Base-by-base conservation (phyloP, 805 yeast genomes). In the Spathaspora hagerdaliae region DNA sequence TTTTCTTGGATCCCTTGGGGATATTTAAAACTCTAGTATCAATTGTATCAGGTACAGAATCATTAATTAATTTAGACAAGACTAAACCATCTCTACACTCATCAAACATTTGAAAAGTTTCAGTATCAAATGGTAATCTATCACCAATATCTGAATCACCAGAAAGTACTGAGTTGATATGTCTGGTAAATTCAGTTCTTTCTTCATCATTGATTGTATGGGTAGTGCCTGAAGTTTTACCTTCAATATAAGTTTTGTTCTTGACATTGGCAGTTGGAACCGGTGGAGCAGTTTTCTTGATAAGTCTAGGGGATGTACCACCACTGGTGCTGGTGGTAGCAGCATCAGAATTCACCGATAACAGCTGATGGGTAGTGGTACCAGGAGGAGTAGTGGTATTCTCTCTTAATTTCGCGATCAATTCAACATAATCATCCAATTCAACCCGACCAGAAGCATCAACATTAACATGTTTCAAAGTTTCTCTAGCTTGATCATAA, bases 171-270 rank as follows among this genome's bases (percentile, higher is more conserved):
- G 89, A 78, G 65, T 94, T 94, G 68, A 94, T 91, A 66, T 94
- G 99, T 60, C 96, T 82, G 5, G 98, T 94, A 69, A 94, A 94
- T 74, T 90, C 97, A 24, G 87, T 76, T 65, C 97, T 81, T 70
- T 94, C 99, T 73, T 94, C 99, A 60, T 92, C 97, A 64, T 94
- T 90, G 63, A 94, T 91, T 2, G 97, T 89, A 65, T 94, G 99
- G 1, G 96, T 87, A 14, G 96, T 88, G 42, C 97, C 97, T 1
- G 95, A 79, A n/a, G 88, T 79, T 39, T 85, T 79, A 44, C 96
- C 97, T 34, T 86, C 80, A 39, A 91, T 87, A 50, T 87, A 84
- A 46, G 94, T 90, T 53, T 83, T 82, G 49, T 65, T 64, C 7
- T 68, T 55, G 11, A 65, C 55, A 47, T 59, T 63, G 10, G 91